These are phyloP conservation scores for Colletotrichum destructivum DNA, from an alignment of 2,329 filamentous ascomycete genomes.

Conservation along the genomic window DNA sequence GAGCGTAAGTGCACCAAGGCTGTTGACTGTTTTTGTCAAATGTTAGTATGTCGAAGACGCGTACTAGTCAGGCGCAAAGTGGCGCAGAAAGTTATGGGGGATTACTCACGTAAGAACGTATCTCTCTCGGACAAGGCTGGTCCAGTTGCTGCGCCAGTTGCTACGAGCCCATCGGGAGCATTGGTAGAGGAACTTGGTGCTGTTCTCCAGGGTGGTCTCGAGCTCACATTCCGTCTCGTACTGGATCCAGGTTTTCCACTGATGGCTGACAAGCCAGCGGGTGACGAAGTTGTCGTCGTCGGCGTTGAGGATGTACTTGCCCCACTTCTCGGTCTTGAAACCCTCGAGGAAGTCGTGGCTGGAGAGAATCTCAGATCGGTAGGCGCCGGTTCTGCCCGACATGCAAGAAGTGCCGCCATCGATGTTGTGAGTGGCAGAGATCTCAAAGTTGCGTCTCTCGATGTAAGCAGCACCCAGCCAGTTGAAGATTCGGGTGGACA, in stretches of 20 bases:
- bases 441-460: slow-evolving; percentile 95
- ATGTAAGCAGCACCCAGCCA: slow-evolving; percentile 95
- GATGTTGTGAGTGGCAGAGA: slow-evolving; percentile 93
- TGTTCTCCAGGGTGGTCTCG: slow-evolving; percentile 92
- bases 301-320: slow-evolving; percentile 90
- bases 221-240: slow-evolving; percentile 93
- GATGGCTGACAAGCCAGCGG: slow-evolving; percentile 92
- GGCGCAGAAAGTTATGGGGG: neutral
- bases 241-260: slow-evolving; percentile 96
- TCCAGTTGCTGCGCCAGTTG: slow-evolving; percentile 98
- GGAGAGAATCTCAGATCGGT: slow-evolving; percentile 89
- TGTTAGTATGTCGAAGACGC: slow-evolving; percentile 37
- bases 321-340: slow-evolving; percentile 94
- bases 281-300: slow-evolving; percentile 99
- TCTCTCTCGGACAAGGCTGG: slow-evolving; percentile 86
- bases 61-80: neutral
- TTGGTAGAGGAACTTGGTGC: slow-evolving; percentile 90
- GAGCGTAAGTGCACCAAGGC: slow-evolving; percentile 92
- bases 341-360: slow-evolving; percentile 88
- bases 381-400: slow-evolving; percentile 93
- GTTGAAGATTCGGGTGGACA: slow-evolving; percentile 80
- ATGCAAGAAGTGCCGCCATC: slow-evolving; percentile 98
- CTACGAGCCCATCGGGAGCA: slow-evolving; percentile 96
- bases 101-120: slow-evolving; percentile 87
- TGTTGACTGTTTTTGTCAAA: slow-evolving; percentile 76